Evolutionary conservation across 2,329 filamentous ascomycete species (phyloP), one percentile per base, ranked within the genome.

Genomic region (Fusarium transvaalense): DNA sequence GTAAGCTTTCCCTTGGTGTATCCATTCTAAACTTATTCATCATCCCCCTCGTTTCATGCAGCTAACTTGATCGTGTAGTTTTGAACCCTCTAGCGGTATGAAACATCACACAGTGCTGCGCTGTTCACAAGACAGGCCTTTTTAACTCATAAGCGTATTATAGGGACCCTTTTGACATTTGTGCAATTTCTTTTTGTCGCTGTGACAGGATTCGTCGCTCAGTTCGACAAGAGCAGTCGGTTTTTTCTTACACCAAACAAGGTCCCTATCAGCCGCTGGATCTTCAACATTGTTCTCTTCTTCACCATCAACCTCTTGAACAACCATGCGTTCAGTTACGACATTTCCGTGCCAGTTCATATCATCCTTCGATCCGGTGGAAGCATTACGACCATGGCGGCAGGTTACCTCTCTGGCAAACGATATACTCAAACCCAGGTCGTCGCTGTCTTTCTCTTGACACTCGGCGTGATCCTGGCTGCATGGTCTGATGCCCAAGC

Each of bases 301-400:
- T 96, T 97, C 78, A 87, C 88, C 66, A 96, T 99, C 80, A 99
- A 98, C 75, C 89, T 98, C 60, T 82, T 99, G 76, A 99, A 99
- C 81, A 99, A 99, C 75, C 95, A 95, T 84, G 96, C 95, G 9
- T 99, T 99, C 79, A 94, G 93, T 66, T 99, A 97, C 81, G 90
- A 94, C 73, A 98, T 99, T 58, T 97, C 94, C 9, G 93, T 99
- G 0, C 96, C 96, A 2, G 89, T 99, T 48, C 96, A 99, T 77
- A 99, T 99, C 74, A 98, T 99, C 71, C 84, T 99, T 31, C 89
- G 96, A 54, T 97, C 94, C 48, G 97, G 95, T 50, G 96, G 96
- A 17, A 97, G 94, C 74, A 97, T 98, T 66, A 97, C 94, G 6
- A 98, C 96, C 10, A 97, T 99, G 88, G 81, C 90, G 17, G 93